Base-by-base conservation (phyloP, 2,329 filamentous ascomycete genomes). In the Colletotrichum tofieldiae region DNA sequence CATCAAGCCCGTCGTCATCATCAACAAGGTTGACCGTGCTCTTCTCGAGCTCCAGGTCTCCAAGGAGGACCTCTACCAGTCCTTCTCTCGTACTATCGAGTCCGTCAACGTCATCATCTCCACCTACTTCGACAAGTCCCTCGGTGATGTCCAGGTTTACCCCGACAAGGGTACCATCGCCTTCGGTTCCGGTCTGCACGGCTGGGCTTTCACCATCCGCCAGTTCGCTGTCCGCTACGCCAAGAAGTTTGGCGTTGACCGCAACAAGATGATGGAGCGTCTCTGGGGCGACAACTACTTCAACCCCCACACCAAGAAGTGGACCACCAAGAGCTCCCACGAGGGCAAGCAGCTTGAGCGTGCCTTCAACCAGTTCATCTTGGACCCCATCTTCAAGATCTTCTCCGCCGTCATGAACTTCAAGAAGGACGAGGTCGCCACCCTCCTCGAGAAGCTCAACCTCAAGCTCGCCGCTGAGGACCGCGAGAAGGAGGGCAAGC, bases 1-100 rank as follows among this genome's bases (percentile, higher is more conserved):
- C 89, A 99, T 99, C 88, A 98, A 98, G 93, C 96, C 96, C 82
- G 96, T 99, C 82, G 92, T 98, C 84, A 93, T 98, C 87, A 98
- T 99, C 92, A 99, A 99, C 95, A 99, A 99, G 93, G 96, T 99
- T 86, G 96, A 99, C 85, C 96, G 96, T 89, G 95, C 96, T 87
- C 94, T 99, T 83, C 95, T 99, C 85, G 96, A 99, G 89, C 92
- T 99, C 77, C 96, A 99, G 90, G 93, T 98, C 83, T 93, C 91
- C 87, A 98, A 98, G 93, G 96, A 99, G 89, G 96, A 99, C 84
- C 89, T 99, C 79, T 99, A 98, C 93, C 96, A 98, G 91, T 98
- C 96, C 85, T 99, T 99, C 93, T 95, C 94, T 77, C 94, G 96
- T 93, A 98, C 96, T 85, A 95, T 99, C 82, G 96, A 99, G 93